A percentile compares a stretch with the other conserved stretches of the same genome.
phyloP scores from a whole-genome alignment of 768 basidiomycete species.

The Calvatia gigantea region DNA sequence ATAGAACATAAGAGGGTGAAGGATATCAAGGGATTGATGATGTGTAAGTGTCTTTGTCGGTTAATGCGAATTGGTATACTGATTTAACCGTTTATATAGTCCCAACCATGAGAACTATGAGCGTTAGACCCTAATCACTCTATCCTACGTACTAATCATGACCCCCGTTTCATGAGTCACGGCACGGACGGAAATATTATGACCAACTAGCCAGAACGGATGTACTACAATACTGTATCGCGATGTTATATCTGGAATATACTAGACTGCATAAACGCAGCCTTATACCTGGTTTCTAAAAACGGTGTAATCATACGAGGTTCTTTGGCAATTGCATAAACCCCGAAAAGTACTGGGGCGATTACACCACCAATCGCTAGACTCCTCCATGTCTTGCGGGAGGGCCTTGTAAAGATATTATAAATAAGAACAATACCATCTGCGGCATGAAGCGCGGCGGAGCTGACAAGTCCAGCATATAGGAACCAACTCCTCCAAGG shows the following conservation, averaged over 20 bases:
- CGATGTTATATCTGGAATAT: background rate
- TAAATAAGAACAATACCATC: constrained; percentile 58
- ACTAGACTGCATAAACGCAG: constrained; percentile 31
- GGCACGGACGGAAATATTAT: background rate
- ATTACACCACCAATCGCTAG: constrained; percentile 32
- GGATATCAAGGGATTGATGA: constrained; percentile 65
- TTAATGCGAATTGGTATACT: constrained; percentile 6
- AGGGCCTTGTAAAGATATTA: constrained; percentile 32
- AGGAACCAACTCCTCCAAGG: constrained; percentile 58
- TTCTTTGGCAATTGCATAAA: constrained; percentile 52
- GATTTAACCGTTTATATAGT: constrained; percentile 29
- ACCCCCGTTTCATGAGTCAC: background rate
- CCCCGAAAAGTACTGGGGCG: constrained; percentile 53
- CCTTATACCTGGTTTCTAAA: constrained; percentile 45
- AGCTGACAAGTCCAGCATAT: constrained; percentile 59
- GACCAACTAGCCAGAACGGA: background rate
- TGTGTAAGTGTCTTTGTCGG: constrained; percentile 48
- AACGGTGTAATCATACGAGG: constrained; percentile 54
- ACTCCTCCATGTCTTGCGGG: constrained; percentile 20
- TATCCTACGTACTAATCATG: background rate
- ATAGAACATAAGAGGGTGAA: constrained; percentile 54
- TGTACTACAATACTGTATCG: background rate
- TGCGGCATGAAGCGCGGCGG: constrained; percentile 54
- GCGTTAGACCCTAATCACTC: constrained; percentile 29
- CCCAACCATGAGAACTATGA: constrained; percentile 65